Conservation (phyloP, 2,329 filamentous ascomycete species). For the Blastomyces emzantsi region DNA sequence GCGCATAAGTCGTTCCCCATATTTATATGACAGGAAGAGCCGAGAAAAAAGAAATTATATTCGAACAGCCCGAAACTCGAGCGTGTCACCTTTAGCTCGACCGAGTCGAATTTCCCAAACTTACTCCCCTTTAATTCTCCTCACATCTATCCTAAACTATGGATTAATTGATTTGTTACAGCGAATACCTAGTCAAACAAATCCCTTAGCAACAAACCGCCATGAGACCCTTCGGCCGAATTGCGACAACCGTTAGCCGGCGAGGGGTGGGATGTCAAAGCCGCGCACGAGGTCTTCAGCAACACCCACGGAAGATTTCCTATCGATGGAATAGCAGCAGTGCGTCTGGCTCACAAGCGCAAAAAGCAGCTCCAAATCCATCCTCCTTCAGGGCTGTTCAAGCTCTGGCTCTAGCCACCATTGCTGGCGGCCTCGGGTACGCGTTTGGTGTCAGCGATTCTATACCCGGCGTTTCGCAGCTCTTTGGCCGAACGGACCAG, state of each 20-base stretch:
- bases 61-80: too few relatives aligned
- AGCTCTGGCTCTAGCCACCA: constrained; percentile 38
- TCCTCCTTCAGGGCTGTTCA: constrained; percentile 10
- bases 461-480: constrained; percentile 22
- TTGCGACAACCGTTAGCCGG: constrained; percentile 7
- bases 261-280: constrained; percentile 10
- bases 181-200: neutral
- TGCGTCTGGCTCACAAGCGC: neutral
- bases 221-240: constrained; percentile 20
- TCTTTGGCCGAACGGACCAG: constrained; percentile 16
- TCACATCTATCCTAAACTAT: neutral
- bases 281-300: constrained; percentile 1
- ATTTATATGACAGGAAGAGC: neutral
- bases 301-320: neutral
- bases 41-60: neutral
- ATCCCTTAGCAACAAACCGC: constrained; percentile 4
- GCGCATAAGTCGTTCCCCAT: neutral
- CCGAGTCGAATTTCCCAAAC: too few relatives aligned
- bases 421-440: constrained; percentile 46
- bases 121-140: neutral
- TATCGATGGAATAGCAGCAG: constrained; percentile 15
- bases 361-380: neutral
- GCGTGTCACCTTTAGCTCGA: neutral
- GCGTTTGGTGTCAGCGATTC: constrained; percentile 40
- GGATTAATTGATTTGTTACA: neutral